phyloP scores from a whole-genome alignment of 495 filamentous ascomycete species.

The Apiosordaria backusii region DNA sequence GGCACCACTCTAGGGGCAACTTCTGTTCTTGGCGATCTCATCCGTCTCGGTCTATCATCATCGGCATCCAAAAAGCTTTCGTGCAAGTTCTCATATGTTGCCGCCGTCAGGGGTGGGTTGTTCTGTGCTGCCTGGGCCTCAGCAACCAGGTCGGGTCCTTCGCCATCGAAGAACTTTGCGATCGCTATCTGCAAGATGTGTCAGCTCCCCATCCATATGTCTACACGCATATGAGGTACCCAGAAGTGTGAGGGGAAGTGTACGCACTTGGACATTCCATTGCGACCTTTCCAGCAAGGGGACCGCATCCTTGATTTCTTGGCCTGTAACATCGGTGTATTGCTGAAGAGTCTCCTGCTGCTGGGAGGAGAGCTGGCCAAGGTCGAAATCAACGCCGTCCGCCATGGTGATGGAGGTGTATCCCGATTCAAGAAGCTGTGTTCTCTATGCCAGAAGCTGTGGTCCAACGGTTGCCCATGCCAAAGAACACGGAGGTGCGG shows the following conservation, averaged over 20 bases:
- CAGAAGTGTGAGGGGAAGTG: neutral
- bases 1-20: constrained; percentile 79
- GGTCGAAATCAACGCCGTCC: constrained; percentile 50
- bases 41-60: constrained; percentile 32
- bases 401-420: constrained; percentile 28
- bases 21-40: constrained; percentile 40
- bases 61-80: constrained; percentile 47
- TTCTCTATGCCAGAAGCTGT: neutral
- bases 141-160: constrained; percentile 75
- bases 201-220: neutral
- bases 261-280: constrained; percentile 88
- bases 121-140: constrained; percentile 64
- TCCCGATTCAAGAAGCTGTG: neutral
- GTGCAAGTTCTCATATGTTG: constrained; percentile 67
- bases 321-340: constrained; percentile 82
- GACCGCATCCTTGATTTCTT: constrained; percentile 72
- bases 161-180: constrained; percentile 95
- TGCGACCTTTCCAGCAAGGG: constrained; percentile 77
- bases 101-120: constrained; percentile 53
- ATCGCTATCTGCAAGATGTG: constrained; percentile 70
- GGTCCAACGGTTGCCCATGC: neutral
- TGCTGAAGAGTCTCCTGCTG: constrained; percentile 82
- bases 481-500: neutral
- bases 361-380: constrained; percentile 63
- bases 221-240: neutral